Conservation (phyloP, 352 stramenopile genomes). For the Phytophthora foliorum region DNA sequence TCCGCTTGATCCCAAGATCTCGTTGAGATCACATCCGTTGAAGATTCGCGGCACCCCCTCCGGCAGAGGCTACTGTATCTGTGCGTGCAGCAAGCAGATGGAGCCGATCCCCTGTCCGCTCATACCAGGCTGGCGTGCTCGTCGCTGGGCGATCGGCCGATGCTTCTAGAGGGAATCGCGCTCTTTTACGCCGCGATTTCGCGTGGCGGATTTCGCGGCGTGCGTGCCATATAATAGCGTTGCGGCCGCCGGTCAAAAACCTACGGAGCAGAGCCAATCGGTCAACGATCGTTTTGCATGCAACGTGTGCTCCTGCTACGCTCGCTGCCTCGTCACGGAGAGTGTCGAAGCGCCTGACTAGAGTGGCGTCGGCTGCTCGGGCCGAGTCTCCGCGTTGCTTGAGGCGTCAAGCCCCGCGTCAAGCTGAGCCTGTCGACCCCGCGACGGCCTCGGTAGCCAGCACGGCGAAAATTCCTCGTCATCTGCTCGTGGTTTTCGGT, state of each 20-base stretch:
- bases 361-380: slow-evolving; percentile 19
- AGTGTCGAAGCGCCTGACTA: slow-evolving; percentile 11
- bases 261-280: slow-evolving; percentile 4
- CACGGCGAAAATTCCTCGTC: slow-evolving; percentile 41
- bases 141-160: slow-evolving; percentile 17
- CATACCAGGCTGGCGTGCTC: slow-evolving; percentile 27
- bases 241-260: slow-evolving; percentile 16
- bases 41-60: slow-evolving; percentile 22
- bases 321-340: slow-evolving; percentile 30
- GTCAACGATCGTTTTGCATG: slow-evolving; percentile 13
- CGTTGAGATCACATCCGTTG: slow-evolving; percentile 11
- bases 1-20: slow-evolving; percentile 23
- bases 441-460: slow-evolving; percentile 30
- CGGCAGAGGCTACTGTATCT: slow-evolving; percentile 4
- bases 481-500: slow-evolving; percentile 44
- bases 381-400: no score
- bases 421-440: slow-evolving; percentile 19
- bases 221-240: slow-evolving; percentile 23
- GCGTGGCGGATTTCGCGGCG: slow-evolving; percentile 31
- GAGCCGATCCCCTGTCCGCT: slow-evolving; percentile 28
- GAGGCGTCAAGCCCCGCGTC: slow-evolving; percentile 10
- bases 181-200: slow-evolving; percentile 31
- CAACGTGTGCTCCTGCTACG: slow-evolving; percentile 24
- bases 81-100: slow-evolving; percentile 17
- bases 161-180: slow-evolving; percentile 30